These are phyloP conservation scores for Yamadazyma sp. DNA, from an alignment of 1,139 yeast genomes.

Conservation along the genomic window DNA sequence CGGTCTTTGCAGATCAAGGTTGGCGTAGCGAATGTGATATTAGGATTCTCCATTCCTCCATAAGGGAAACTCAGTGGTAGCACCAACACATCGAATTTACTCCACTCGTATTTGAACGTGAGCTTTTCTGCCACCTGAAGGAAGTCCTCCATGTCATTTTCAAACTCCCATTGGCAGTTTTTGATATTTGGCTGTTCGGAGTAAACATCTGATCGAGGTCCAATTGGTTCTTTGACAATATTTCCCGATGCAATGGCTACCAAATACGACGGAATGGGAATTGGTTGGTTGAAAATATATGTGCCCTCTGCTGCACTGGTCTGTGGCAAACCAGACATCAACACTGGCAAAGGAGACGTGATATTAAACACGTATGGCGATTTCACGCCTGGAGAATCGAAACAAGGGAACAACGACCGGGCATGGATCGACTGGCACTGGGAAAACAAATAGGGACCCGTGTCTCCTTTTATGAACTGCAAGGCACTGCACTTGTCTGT, in stretches of 20 bases:
- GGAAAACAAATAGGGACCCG: conserved; percentile 40
- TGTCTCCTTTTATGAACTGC: conserved; percentile 40
- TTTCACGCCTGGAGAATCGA: conserved; percentile 44
- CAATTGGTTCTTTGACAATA: conserved; percentile 29
- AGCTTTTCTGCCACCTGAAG: conserved; percentile 33
- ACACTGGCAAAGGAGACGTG: conserved; percentile 29
- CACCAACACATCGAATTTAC: conserved; percentile 31
- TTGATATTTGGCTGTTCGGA: conserved; percentile 27
- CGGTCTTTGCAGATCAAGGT: conserved; percentile 35
- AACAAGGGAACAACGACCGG: conserved; percentile 42
- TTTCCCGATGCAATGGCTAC: conserved; percentile 39
- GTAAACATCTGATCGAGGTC: conserved; percentile 35
- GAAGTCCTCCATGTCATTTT: conserved; percentile 36
- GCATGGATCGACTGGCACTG: conserved; percentile 49
- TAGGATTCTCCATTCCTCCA: conserved; percentile 44
- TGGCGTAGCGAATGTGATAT: conserved; percentile 38
- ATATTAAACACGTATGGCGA: conserved; percentile 31
- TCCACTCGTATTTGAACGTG: conserved; percentile 37
- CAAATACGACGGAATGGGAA: conserved; percentile 37
- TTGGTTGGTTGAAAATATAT: conserved; percentile 31
- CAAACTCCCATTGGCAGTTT: conserved; percentile 37
- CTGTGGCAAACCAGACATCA: conserved; percentile 39
- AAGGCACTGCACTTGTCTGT: conserved; percentile 40
- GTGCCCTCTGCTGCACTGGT: conserved; percentile 8
- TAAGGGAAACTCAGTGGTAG: conserved; percentile 37